These are phyloP conservation scores for Didymella pomorum DNA, from an alignment of 2,329 filamentous ascomycete genomes.

Conservation along the genomic window DNA sequence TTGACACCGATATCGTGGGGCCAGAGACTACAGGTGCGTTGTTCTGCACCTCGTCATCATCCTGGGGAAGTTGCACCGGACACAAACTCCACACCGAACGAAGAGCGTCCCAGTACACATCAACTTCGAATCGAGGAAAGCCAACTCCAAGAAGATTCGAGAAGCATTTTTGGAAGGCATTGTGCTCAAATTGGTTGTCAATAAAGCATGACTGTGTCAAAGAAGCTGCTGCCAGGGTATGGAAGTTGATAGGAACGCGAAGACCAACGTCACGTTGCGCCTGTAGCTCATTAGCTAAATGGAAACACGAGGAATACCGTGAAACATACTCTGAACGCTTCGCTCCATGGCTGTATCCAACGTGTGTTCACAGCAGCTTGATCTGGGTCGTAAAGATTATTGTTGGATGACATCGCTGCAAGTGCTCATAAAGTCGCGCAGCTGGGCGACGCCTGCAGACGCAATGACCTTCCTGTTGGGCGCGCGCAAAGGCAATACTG, in stretches of 20 bases:
- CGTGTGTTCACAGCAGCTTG: conserved; percentile 36
- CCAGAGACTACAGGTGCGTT: conserved; percentile 23
- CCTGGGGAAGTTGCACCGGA: conserved; percentile 61
- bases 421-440: conserved; percentile 17
- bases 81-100: conserved; percentile 67
- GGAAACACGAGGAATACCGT: no score
- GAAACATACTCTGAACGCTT: conserved; percentile 42
- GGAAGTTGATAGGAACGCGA: conserved; percentile 68
- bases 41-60: conserved; percentile 13
- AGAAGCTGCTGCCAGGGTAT: conserved; percentile 65
- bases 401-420: conserved; percentile 40
- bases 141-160: conserved; percentile 69
- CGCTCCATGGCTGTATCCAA: conserved; percentile 43
- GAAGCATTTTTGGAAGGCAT: conserved; percentile 62
- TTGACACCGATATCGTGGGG: conserved; percentile 26
- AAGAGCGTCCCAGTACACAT: conserved; percentile 69
- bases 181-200: conserved; percentile 61
- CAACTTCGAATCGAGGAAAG: conserved; percentile 65
- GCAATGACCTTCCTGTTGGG: not conserved
- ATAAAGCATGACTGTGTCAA: conserved; percentile 67
- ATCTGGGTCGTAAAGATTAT: conserved; percentile 42
- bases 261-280: conserved; percentile 69
- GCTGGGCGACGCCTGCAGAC: conserved; percentile 16
- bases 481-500: no score
- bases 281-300: conserved; percentile 35